Evolutionary conservation across 768 basidiomycete species (phyloP), one percentile per base, ranked within the genome.

Genomic region (Russula lepida): DNA sequence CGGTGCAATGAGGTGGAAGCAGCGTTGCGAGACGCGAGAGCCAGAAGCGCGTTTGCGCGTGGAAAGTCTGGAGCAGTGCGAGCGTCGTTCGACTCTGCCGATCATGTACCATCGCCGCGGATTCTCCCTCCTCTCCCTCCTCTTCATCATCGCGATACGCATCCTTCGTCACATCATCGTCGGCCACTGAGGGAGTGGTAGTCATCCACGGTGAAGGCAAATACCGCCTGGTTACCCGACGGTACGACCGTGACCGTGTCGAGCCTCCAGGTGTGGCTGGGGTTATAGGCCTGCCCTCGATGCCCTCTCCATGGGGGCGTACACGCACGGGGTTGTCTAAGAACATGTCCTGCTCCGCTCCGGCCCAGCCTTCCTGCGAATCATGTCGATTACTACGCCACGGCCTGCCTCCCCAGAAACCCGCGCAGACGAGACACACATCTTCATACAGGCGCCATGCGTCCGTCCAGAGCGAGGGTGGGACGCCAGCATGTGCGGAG

Each of bases 361-460:
- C 86, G 28, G 88, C 73, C 27, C 78, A 75, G 8, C 88, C 72
- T 28, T 72, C 75, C 47, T 83, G 83, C 54, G 72, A 68, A 0
- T 71, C 64, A 0, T 81, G 78, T 58, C 80, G 78, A 35, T 75
- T 74, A 28, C 75, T 74, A 30, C 84, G 77, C 83, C 79, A 88
- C 3, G 79, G 3, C 23, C 30, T 23, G 23, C 58, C 86, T 67
- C 85, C 80, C 89, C 88, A 92, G n/a, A 90, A 77, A 3, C 87
- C 83, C 0, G 89, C 90, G 67, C 90, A 92, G 48, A 90, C 76
- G 43, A 91, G 75, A 63, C 91, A 92, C 23, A 87, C 85, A 62
- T 92, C 91, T 72, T 93, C 90, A 67, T 92, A 93, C 13, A 92
- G 76, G 27, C 82, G 81, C 88, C 89, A 91, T 8, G 81, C 80